phyloP scores from a whole-genome alignment of 805 yeast species.

The Yamadazyma phyllophila region DNA sequence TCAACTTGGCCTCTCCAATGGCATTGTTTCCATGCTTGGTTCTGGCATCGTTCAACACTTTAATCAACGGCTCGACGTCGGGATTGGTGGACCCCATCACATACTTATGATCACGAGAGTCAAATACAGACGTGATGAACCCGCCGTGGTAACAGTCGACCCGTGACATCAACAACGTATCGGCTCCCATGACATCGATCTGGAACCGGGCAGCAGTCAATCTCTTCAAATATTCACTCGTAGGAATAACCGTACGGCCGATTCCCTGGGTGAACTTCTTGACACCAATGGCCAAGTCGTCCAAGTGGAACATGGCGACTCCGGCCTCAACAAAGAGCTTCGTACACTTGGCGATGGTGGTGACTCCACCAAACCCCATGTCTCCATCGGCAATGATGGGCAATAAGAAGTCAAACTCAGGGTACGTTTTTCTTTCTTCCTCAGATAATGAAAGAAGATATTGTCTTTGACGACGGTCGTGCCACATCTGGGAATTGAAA shows the following conservation, averaged over 20 bases:
- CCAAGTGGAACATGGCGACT: slow-evolving; percentile 14
- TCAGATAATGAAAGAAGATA: slow-evolving; percentile 10
- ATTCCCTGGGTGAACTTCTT: slow-evolving; percentile 15
- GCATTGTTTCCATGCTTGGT: slow-evolving; percentile 3
- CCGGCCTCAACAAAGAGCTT: slow-evolving; percentile 13
- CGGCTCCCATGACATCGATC: slow-evolving; percentile 15
- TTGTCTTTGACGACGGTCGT: slow-evolving; percentile 14
- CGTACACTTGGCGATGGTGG: slow-evolving; percentile 11
- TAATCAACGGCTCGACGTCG: slow-evolving; percentile 12
- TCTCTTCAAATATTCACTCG: slow-evolving; percentile 13
- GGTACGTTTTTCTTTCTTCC: slow-evolving; percentile 9
- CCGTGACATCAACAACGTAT: slow-evolving; percentile 14
- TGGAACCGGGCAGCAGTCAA: slow-evolving; percentile 15
- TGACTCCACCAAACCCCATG: slow-evolving; percentile 16
- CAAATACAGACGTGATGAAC: slow-evolving; percentile 14
- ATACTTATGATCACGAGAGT: slow-evolving; percentile 13
- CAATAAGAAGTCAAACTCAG: slow-evolving; percentile 10
- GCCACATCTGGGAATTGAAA: slow-evolving; percentile 14
- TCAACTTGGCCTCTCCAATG: slow-evolving; percentile 9
- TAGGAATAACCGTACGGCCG: slow-evolving; percentile 15
- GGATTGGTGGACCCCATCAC: slow-evolving; percentile 14
- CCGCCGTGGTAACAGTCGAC: slow-evolving; percentile 13
- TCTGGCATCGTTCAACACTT: slow-evolving; percentile 8
- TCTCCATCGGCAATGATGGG: slow-evolving; percentile 16
- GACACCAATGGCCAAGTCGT: slow-evolving; percentile 15